These are phyloP conservation scores for Calonectria fujianensis DNA, from an alignment of 2,329 filamentous ascomycete genomes.

Conservation along the genomic window DNA sequence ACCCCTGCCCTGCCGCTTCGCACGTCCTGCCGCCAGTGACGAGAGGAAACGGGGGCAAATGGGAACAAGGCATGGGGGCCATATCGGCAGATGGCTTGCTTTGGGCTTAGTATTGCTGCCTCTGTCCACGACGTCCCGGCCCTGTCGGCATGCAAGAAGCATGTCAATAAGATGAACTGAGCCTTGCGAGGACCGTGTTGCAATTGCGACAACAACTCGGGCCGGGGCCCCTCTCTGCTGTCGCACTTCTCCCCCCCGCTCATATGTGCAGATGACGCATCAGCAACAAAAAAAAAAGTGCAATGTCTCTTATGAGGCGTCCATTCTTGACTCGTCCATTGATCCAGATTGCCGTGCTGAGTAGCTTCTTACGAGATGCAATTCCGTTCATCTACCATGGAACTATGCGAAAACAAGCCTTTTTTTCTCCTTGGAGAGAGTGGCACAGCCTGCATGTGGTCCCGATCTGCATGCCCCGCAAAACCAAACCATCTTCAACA, in stretches of 20 bases:
- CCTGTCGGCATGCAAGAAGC: neutral
- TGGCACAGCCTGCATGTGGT: slow-evolving; percentile 10
- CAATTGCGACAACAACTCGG: neutral
- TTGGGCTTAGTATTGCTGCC: neutral
- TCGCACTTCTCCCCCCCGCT: slow-evolving; percentile 16
- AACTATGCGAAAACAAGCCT: slow-evolving; percentile 19
- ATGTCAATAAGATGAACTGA: neutral
- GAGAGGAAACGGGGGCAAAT: neutral
- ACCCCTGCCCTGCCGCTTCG: neutral
- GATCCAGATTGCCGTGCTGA: neutral
- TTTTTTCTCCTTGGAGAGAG: slow-evolving; percentile 11
- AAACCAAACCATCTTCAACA: slow-evolving; percentile 23
- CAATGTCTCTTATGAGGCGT: neutral
- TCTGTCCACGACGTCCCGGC: neutral
- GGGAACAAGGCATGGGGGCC: slow-evolving; percentile 15
- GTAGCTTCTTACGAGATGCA: neutral
- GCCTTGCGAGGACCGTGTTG: neutral
- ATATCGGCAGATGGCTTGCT: slow-evolving; percentile 7
- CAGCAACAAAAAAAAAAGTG: neutral
- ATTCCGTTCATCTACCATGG: neutral
- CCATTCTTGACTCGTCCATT: neutral
- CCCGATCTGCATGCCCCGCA: slow-evolving; percentile 23
- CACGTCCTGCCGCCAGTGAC: neutral
- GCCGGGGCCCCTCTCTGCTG: neutral
- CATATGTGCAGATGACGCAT: slow-evolving; percentile 24